phyloP scores from a whole-genome alignment of 768 basidiomycete genomes.

The Harrya chromipes region DNA sequence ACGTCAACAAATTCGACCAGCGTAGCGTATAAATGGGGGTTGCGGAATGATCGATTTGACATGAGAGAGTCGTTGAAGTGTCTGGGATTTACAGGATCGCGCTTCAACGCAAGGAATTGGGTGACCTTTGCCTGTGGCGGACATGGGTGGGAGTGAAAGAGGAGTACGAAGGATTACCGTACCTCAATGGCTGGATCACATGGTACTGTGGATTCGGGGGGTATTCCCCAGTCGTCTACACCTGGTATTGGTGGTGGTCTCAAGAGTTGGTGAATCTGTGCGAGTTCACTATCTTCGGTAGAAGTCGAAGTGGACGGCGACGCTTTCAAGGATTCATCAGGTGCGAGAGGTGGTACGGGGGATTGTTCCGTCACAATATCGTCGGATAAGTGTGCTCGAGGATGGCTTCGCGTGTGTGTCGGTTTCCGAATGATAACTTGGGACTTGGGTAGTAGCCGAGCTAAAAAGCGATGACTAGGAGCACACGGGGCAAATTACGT shows the following conservation, averaged over 20 bases:
- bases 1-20: conserved; percentile 94
- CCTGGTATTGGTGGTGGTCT: conserved; percentile 64
- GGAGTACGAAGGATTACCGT: conserved; percentile 7
- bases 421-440: conserved; percentile 60
- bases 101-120: conserved; percentile 74
- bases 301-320: conserved; percentile 15
- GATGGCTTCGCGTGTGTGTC: conserved; percentile 44
- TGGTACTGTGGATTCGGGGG: conserved; percentile 48
- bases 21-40: conserved; percentile 94
- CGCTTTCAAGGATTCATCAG: conserved; percentile 16
- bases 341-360: conserved; percentile 1
- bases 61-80: conserved; percentile 97
- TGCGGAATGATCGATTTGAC: conserved; percentile 89
- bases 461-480: conserved; percentile 23
- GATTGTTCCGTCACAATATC: conserved; percentile 33
- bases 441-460: conserved; percentile 44
- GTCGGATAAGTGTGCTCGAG: conserved; percentile 49
- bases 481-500: not conserved
- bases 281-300: conserved; percentile 44
- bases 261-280: conserved; percentile 52
- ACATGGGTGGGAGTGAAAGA: not conserved
- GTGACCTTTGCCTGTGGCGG: conserved; percentile 67
- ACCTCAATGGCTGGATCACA: conserved; percentile 68
- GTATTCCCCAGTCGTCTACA: conserved; percentile 75
- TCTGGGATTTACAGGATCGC: conserved; percentile 56